Conservation (phyloP, 2,329 filamentous ascomycete genomes). For the Aureobasidium vineae region DNA sequence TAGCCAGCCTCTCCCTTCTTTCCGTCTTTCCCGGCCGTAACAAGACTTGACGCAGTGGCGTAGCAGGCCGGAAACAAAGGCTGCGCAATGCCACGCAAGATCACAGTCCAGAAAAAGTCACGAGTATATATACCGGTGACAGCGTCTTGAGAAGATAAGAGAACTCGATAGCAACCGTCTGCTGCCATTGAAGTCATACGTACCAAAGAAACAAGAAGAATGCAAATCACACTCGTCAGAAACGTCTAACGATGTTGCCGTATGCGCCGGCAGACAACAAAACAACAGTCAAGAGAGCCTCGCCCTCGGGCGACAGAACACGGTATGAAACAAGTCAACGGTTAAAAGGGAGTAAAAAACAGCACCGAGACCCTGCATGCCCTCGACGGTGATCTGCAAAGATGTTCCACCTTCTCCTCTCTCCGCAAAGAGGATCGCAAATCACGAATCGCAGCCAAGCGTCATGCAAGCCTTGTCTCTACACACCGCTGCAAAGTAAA, state of each 20-base stretch:
- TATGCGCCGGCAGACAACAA: not conserved
- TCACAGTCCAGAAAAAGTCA: conserved; percentile 2
- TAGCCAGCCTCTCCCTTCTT: not conserved
- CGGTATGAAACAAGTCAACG: not conserved
- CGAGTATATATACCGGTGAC: not conserved
- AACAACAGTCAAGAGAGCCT: conserved; percentile 3
- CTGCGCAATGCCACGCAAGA: not conserved
- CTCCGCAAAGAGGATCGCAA: conserved; percentile 1
- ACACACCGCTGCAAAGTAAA: conserved; percentile 23
- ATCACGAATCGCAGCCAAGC: conserved; percentile 4
- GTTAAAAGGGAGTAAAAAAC: not conserved
- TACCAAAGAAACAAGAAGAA: conserved; percentile 1
- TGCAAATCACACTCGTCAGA: conserved; percentile 2
- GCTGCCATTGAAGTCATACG: conserved; percentile 7
- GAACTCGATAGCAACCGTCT: not conserved
- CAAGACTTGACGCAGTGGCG: not conserved
- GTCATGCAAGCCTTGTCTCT: not conserved
- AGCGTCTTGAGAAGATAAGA: not conserved
- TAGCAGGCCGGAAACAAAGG: not conserved
- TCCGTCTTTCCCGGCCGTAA: conserved; percentile 9
- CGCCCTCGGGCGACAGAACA: not conserved
- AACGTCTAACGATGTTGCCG: not conserved
- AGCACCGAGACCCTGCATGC: conserved; percentile 2
- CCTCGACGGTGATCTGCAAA: not conserved
- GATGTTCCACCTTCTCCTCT: not conserved